phyloP scores from a whole-genome alignment of 768 basidiomycete species.

The Mycena venus region DNA sequence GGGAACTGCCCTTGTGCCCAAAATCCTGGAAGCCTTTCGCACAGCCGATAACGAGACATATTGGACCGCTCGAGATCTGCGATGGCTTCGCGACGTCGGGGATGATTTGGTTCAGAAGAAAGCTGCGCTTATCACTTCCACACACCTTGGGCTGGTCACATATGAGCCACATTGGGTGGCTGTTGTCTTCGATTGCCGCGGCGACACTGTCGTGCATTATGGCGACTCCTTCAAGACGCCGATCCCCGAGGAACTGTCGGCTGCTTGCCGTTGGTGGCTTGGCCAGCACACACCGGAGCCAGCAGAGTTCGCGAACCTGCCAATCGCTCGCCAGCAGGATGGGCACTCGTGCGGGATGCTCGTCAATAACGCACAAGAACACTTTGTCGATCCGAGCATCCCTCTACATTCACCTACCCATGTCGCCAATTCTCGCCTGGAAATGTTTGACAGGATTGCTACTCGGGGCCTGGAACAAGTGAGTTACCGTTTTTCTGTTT shows the following conservation, averaged over 20 bases:
- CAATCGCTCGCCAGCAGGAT: neutral
- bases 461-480: slow-evolving; percentile 11
- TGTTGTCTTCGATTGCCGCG: slow-evolving; percentile 1
- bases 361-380: neutral
- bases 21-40: too few species aligned
- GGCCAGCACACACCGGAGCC: neutral
- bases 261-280: slow-evolving; percentile 13
- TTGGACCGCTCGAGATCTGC: too few species aligned
- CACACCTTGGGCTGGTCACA: neutral
- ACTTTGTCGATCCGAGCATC: neutral
- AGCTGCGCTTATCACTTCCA: neutral
- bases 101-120: neutral
- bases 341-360: slow-evolving; percentile 17
- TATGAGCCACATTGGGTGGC: slow-evolving; percentile 11
- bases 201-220: neutral
- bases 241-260: neutral
- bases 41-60: too few species aligned
- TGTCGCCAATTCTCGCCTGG: neutral
- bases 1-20: too few species aligned
- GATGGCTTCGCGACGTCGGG: too few species aligned
- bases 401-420: neutral
- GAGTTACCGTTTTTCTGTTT: neutral
- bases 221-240: slow-evolving; percentile 7
- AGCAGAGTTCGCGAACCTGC: neutral
- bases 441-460: slow-evolving; percentile 1